Evolutionary conservation across 106 monocot genomes (phyloP), one percentile per base, ranked within the genome.

Genomic region (Platanthera zijinensis): DNA sequence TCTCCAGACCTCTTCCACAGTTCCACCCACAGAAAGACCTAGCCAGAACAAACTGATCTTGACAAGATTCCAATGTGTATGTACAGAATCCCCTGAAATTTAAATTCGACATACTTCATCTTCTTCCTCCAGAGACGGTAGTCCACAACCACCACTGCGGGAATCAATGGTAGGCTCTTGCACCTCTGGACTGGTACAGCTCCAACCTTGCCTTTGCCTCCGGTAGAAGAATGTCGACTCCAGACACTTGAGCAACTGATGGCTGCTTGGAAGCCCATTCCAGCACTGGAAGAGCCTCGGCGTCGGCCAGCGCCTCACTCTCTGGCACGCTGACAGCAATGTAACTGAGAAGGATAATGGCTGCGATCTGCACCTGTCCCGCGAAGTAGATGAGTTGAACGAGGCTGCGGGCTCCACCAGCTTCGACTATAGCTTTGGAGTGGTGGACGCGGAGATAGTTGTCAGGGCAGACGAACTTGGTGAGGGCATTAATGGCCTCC

Each of bases 331-430:
- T 81, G 19, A 83, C 79, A 0, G 89, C 91, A 63, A 99, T 83
- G 79, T 88, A 89, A 83, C 88, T 88, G 56, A 99, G 62, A 18
- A 99, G 80, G 14, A 85, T 59, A 56, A 94, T 18, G 4, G 97
- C 82, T 6, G 83, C 79, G 9, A 88, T 80, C 84, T 86, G 89
- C 14, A 92, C 80, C 76, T 84, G 89, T 56, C 93, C 97, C 0
- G 78, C 91, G 18, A 99, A 88, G 80, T 94, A 94, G 45, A 91
- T 89, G 10, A 92, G 88, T 76, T 91, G 97, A 18, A 99, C 89
- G 0, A 99, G 81, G 77, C 83, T 89, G 76, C 88, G 92, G 11
- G 85, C 82, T 47, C 94, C 97, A 59, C 91, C 89, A 8, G 86
- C 87, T 15, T 59, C 76, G 64, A 99, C 84, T 75, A 99, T 94